phyloP scores from a whole-genome alignment of 2,329 filamentous ascomycete genomes.

The Teratosphaeria pseudoeucalypti region DNA sequence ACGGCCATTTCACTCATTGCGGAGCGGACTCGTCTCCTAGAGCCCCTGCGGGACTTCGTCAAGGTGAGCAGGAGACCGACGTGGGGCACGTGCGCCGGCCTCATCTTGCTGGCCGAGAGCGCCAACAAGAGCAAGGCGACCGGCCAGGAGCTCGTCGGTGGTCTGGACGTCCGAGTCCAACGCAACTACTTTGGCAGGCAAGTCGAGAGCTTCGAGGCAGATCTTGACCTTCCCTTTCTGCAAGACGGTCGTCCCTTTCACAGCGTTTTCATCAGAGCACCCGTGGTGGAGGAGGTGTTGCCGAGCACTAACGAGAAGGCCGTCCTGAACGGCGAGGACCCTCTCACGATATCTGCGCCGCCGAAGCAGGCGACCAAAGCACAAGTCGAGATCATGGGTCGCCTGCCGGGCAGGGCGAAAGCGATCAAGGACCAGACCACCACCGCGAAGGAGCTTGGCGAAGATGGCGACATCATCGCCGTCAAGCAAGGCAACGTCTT shows the following conservation, averaged over 20 bases:
- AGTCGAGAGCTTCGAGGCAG: slow-evolving; percentile 77
- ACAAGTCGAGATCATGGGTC: slow-evolving; percentile 49
- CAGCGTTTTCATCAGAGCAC: slow-evolving; percentile 87
- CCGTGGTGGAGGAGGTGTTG: slow-evolving; percentile 78
- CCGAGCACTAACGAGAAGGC: slow-evolving; percentile 6
- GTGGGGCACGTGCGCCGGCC: slow-evolving; percentile 92
- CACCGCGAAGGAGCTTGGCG: slow-evolving; percentile 36
- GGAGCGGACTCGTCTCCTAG: slow-evolving; percentile 66
- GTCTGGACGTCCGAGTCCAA: slow-evolving; percentile 80
- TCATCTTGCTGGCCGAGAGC: slow-evolving; percentile 80
- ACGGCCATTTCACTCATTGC: slow-evolving; percentile 88
- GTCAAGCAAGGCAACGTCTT: slow-evolving; percentile 86
- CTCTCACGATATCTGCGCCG: slow-evolving; percentile 49
- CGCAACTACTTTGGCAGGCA: slow-evolving; percentile 93
- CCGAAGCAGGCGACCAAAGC: slow-evolving; percentile 38
- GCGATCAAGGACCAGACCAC: slow-evolving; percentile 38
- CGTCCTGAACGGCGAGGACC: slow-evolving; percentile 16
- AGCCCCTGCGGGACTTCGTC: slow-evolving; percentile 79
- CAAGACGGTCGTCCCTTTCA: slow-evolving; percentile 47
- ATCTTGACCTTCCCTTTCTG: slow-evolving; percentile 64
- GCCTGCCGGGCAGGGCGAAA: slow-evolving; percentile 42
- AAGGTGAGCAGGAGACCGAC: slow-evolving; percentile 74
- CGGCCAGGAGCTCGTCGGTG: slow-evolving; percentile 87
- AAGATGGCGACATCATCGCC: slow-evolving; percentile 70
- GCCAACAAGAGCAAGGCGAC: slow-evolving; percentile 83